These are phyloP conservation scores for Thelephora ganbajun DNA, from an alignment of 768 basidiomycete species.

Conservation along the genomic window DNA sequence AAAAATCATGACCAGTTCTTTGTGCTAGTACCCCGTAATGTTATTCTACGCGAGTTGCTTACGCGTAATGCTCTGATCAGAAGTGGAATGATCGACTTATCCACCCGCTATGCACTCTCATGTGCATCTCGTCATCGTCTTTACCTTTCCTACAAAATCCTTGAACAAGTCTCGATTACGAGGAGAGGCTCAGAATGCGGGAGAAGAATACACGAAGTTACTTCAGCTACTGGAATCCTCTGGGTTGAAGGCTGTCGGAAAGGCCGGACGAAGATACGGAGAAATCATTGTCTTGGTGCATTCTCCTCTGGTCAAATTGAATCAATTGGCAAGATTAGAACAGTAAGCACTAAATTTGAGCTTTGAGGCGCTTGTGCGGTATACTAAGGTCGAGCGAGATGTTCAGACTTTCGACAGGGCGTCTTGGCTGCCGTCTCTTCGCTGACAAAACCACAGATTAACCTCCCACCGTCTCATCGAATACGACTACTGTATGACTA, in stretches of 20 bases:
- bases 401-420: conserved; percentile 65
- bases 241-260: conserved; percentile 57
- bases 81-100: too few species aligned
- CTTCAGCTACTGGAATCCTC: conserved; percentile 44
- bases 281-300: conserved; percentile 66
- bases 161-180: conserved; percentile 49
- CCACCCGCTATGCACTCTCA: conserved; percentile 23
- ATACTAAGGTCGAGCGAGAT: conserved; percentile 21
- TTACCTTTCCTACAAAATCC: conserved; percentile 35
- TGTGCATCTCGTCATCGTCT: conserved; percentile 65
- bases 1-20: too few species aligned
- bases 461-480: conserved; percentile 57
- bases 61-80: too few species aligned
- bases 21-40: too few species aligned
- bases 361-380: too few species aligned
- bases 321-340: conserved; percentile 58
- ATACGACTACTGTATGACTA: conserved; percentile 62
- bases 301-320: conserved; percentile 47
- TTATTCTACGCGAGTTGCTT: too few species aligned
- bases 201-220: conserved; percentile 54
- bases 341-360: conserved; percentile 19
- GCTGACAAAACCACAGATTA: conserved; percentile 27
- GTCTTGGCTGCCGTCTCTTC: conserved; percentile 40
- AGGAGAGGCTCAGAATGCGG: conserved; percentile 48
- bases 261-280: conserved; percentile 62